Conservation (phyloP, 306 rosid species). For the Alnus glutinosa region DNA sequence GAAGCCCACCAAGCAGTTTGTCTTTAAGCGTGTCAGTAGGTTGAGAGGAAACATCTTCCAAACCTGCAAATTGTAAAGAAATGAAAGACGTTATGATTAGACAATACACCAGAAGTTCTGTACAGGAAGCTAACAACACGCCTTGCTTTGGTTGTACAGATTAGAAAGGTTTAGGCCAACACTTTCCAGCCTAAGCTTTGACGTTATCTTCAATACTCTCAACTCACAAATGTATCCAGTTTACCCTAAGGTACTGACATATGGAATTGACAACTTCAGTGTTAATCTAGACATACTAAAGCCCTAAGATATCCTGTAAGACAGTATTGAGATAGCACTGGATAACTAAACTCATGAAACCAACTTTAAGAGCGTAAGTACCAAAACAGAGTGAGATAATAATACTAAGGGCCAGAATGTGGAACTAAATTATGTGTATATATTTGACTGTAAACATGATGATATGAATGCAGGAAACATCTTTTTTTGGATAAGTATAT, state of each 20-base stretch:
- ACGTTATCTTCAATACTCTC: not conserved
- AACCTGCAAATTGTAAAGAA: constrained; percentile 28
- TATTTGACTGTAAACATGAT: not conserved
- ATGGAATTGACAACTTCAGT: too few relatives aligned
- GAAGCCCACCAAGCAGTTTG: constrained; percentile 53
- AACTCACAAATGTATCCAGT: not conserved
- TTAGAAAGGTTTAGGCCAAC: not conserved
- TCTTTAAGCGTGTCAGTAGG: constrained; percentile 38
- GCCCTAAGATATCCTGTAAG: not conserved
- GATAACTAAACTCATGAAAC: not conserved
- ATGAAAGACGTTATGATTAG: not conserved
- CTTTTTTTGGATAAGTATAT: too few relatives aligned
- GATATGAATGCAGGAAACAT: not conserved
- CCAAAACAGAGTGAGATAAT: not conserved
- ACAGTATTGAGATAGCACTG: not conserved
- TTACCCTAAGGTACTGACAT: too few relatives aligned
- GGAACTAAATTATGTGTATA: not conserved
- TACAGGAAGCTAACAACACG: not conserved
- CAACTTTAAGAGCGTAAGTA: not conserved
- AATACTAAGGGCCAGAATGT: not conserved
- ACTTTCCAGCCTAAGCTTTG: not conserved
- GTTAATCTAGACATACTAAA: not conserved
- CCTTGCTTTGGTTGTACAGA: not conserved
- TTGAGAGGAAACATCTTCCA: constrained; percentile 26
- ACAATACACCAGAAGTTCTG: not conserved